Conservation (phyloP, 176 grass and related monocot species). For the Rhynchospora breviuscula region DNA sequence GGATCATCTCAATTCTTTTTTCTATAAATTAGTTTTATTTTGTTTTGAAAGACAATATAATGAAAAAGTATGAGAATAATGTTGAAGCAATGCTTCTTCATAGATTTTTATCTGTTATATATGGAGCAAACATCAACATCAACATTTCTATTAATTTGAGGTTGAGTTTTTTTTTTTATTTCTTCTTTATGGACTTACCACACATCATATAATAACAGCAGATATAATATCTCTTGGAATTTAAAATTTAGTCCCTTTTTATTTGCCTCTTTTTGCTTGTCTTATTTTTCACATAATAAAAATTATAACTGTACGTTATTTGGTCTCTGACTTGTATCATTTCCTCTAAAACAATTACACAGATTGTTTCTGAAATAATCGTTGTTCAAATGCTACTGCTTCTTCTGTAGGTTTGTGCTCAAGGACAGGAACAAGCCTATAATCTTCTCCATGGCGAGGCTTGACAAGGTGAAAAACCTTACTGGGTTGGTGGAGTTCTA, state of each 20-base stretch:
- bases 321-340: neutral
- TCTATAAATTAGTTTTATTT: neutral
- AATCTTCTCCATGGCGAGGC: conserved; percentile 97
- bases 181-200: neutral
- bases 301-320: neutral
- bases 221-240: neutral
- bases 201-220: neutral
- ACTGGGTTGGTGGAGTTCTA: conserved; percentile 93
- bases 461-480: conserved; percentile 94
- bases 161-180: neutral
- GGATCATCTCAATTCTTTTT: neutral
- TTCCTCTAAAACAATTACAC: neutral
- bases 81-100: neutral
- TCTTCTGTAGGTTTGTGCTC: conserved; percentile 56
- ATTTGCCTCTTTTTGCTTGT: neutral
- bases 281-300: neutral
- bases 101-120: neutral
- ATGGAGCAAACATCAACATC: neutral
- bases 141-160: neutral
- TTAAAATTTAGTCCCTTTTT: neutral
- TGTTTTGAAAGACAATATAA: neutral
- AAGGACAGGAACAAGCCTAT: conserved; percentile 91
- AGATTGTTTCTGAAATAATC: neutral
- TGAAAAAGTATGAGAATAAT: neutral
- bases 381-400: conserved; percentile 13